Evolutionary conservation across 306 rosid species (phyloP).

Genomic region (Cucumis sativus): DNA sequence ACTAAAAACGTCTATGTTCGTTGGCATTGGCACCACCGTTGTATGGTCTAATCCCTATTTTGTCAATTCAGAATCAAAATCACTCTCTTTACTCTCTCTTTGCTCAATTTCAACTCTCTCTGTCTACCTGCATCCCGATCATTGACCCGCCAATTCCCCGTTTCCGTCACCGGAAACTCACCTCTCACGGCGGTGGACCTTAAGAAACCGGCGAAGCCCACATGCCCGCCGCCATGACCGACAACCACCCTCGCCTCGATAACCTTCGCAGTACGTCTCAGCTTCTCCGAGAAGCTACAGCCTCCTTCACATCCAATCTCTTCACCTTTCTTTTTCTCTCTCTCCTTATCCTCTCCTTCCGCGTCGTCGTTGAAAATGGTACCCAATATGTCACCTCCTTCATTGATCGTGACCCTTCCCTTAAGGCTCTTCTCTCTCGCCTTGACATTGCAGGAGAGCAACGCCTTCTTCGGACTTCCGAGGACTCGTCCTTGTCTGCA

Average conservation of each 20-base stretch:
- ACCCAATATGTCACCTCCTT: constrained; percentile 14
- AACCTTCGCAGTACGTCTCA: constrained; percentile 11
- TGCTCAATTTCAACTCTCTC: constrained; percentile 1
- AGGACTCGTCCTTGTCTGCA: constrained; percentile 9
- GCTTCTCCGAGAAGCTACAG: constrained; percentile 11
- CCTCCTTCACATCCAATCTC: constrained; percentile 15
- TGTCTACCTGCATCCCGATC: not conserved
- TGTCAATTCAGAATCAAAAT: not conserved
- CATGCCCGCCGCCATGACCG: constrained; percentile 8
- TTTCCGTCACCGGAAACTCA: not conserved
- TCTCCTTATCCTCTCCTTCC: constrained; percentile 15
- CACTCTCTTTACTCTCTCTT: not conserved
- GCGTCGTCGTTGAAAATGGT: constrained; percentile 11
- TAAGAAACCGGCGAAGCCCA: not conserved
- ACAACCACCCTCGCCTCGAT: not conserved
- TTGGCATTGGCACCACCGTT: not conserved
- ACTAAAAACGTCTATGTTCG: not conserved
- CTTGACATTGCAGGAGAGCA: constrained; percentile 11
- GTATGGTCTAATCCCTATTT: not conserved
- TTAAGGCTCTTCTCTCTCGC: constrained; percentile 16
- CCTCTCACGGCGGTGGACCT: not conserved
- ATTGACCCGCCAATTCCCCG: not conserved
- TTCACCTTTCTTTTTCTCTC: constrained; percentile 13
- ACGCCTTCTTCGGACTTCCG: constrained; percentile 12
- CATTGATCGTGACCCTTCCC: constrained; percentile 18